phyloP scores from a whole-genome alignment of 495 filamentous ascomycete species.

The Cenococcum geophilum region DNA sequence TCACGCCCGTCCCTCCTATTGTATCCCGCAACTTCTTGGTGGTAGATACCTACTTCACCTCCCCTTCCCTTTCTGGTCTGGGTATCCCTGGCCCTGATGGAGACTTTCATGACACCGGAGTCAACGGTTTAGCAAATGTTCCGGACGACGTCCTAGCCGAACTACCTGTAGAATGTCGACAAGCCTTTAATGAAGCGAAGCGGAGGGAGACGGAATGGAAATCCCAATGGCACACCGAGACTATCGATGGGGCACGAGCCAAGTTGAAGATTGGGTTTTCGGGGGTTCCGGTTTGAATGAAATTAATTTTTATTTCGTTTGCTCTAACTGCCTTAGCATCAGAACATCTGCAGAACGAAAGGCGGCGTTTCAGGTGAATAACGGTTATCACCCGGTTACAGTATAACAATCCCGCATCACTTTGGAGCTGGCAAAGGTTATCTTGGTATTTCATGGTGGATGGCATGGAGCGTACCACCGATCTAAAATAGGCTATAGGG shows the following conservation, averaged over 20 bases:
- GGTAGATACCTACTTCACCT: constrained; percentile 61
- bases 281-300: constrained; percentile 37
- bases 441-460: not conserved
- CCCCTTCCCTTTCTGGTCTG: constrained; percentile 51
- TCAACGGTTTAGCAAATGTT: constrained; percentile 60
- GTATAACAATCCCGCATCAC: not conserved
- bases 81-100: constrained; percentile 62
- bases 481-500: too few relatives aligned
- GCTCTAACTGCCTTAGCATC: not conserved
- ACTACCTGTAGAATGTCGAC: constrained; percentile 64
- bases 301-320: not conserved
- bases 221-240: constrained; percentile 60
- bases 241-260: constrained; percentile 43
- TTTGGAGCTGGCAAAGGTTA: constrained; percentile 1
- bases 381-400: not conserved
- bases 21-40: constrained; percentile 70
- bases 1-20: constrained; percentile 57
- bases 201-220: constrained; percentile 65
- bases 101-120: constrained; percentile 51
- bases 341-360: not conserved
- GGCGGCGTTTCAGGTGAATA: not conserved
- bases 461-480: not conserved
- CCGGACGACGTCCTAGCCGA: constrained; percentile 60
- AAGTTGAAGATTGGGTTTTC: constrained; percentile 45
- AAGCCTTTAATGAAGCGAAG: constrained; percentile 59